Evolutionary conservation across 2,329 filamentous ascomycete genomes (phyloP), one percentile per base, ranked within the genome.

Genomic region (Pseudocercospora vitis): DNA sequence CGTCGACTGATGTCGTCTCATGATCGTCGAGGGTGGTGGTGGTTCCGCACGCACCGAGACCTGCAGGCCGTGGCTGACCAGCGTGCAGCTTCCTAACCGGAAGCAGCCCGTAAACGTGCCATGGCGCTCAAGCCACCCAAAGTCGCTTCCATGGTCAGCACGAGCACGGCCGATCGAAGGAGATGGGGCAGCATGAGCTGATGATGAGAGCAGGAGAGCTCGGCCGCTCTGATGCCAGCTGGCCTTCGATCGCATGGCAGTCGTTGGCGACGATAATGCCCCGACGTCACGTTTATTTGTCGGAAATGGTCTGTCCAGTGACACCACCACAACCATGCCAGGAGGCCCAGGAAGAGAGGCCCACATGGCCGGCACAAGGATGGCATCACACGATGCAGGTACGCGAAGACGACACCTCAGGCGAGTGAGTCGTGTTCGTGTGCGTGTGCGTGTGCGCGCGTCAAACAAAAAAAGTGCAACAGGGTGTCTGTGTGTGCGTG

Each of bases 311-410:
- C 21, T 42, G 33, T 37, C 33, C 16, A 37, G 33, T 18, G 18
- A 37, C 33, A 11, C 18, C 14, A n/a, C 9, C 7, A 42, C 3
- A 26, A 21, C 6, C 26, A 29, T 7, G 26, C 6, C 26, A 29
- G 6, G 26, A 6, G 6, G 32, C 7, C 32, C 32, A 35, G n/a
- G 7, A 35, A 14, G 14, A 7, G n/a, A 31, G 52, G 48, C 48
- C 52, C 48, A 51, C 52, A 28, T 23, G 24, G 18, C 45, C 53
- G 53, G 53, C 39, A 56, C 53, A 45, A 48, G 53, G 53, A 37
- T 56, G 32, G 23, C 29, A 23, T 47, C 29, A 28, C 26, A 47
- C 44, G 35, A 32, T 56, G 53, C 53, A 56, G 53, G 53, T 56
- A 56, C 53, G 53, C 53, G 53, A 56, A 32, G 14, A 31, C 37